A percentile compares a stretch with the other conserved stretches of the same genome.
Evolutionary conservation across 2,329 filamentous ascomycete genomes (phyloP).

Genomic region (Colletotrichum navitas): DNA sequence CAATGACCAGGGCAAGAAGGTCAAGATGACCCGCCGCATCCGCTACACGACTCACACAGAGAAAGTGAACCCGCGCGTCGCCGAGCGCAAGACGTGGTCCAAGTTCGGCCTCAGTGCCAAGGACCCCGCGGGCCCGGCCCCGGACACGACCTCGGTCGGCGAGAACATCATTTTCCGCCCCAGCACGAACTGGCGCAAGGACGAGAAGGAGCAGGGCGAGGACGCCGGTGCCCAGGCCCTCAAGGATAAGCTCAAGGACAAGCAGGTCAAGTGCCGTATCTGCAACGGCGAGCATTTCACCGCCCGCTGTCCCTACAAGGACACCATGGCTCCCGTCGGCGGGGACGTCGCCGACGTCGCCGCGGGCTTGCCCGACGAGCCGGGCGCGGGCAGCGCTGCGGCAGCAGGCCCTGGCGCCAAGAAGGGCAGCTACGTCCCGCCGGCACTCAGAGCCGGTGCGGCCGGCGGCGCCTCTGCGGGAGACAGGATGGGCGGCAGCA

Average conservation of each 20-base stretch:
- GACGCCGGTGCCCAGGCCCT: conserved; percentile 79
- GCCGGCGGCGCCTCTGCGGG: conserved; percentile 69
- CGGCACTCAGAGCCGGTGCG: conserved; percentile 83
- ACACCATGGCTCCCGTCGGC: conserved; percentile 94
- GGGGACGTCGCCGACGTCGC: conserved; percentile 68
- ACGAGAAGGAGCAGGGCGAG: conserved; percentile 84
- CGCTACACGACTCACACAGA: conserved; percentile 92
- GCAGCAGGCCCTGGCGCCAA: conserved; percentile 67
- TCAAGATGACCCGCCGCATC: conserved; percentile 97
- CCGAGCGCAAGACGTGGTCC: conserved; percentile 90
- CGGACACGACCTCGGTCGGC: conserved; percentile 91
- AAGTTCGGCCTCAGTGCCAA: conserved; percentile 95
- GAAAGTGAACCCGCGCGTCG: conserved; percentile 95
- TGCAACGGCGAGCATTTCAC: conserved; percentile 99
- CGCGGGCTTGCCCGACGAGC: conserved; percentile 66
- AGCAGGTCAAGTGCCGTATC: conserved; percentile 99
- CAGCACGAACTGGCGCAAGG: conserved; percentile 92
- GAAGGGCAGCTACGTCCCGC: conserved; percentile 91
- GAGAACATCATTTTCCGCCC: conserved; percentile 99
- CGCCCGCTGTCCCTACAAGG: conserved; percentile 98
- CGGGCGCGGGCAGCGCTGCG: conserved; percentile 55
- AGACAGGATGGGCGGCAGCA: conserved; percentile 86
- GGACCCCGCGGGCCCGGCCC: conserved; percentile 83
- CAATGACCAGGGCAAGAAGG: conserved; percentile 94
- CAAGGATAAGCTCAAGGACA: conserved; percentile 92